Percentiles rank a stretch among this genome's conserved stretches.
Evolutionary conservation across 202 grass and related monocot species (phyloP).

Genomic region (Brachypodium distachyon): DNA sequence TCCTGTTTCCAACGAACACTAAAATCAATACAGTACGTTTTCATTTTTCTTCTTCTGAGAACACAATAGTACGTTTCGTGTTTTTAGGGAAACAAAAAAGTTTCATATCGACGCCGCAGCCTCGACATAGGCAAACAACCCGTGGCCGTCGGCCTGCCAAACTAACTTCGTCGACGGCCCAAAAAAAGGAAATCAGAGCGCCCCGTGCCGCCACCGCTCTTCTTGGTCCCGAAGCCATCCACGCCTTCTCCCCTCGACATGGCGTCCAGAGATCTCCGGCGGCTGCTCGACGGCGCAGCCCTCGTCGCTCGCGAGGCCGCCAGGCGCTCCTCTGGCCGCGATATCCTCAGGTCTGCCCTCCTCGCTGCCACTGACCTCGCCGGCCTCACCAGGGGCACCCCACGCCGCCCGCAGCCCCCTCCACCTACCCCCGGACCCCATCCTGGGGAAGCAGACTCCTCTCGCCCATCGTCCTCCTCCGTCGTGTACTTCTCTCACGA

Average conservation of each 20-base stretch:
- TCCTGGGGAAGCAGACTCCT: neutral
- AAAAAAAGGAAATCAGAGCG: neutral
- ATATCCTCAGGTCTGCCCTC: constrained; percentile 53
- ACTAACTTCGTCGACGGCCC: neutral
- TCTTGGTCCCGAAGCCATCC: constrained; percentile 31
- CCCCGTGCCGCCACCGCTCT: neutral
- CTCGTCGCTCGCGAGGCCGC: constrained; percentile 64
- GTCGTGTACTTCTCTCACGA: constrained; percentile 59
- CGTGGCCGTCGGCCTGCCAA: neutral
- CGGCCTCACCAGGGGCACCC: constrained; percentile 61
- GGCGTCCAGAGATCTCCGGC: constrained; percentile 49
- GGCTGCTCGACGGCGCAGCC: constrained; percentile 31
- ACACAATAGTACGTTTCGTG: too few relatives aligned
- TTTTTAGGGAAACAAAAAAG: too few relatives aligned
- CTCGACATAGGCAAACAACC: neutral
- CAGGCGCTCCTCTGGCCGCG: constrained; percentile 21
- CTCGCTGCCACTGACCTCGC: constrained; percentile 58
- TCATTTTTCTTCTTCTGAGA: too few relatives aligned
- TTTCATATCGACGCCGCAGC: too few relatives aligned
- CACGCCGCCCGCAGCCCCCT: constrained; percentile 25
- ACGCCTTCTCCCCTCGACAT: constrained; percentile 5
- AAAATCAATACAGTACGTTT: too few relatives aligned
- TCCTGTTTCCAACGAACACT: too few relatives aligned
- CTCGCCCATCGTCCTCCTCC: constrained; percentile 19
- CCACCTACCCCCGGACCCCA: neutral